These are phyloP conservation scores for Polysphondylium violaceum DNA, from an alignment of 78 protist genomes.

Conservation along the genomic window DNA sequence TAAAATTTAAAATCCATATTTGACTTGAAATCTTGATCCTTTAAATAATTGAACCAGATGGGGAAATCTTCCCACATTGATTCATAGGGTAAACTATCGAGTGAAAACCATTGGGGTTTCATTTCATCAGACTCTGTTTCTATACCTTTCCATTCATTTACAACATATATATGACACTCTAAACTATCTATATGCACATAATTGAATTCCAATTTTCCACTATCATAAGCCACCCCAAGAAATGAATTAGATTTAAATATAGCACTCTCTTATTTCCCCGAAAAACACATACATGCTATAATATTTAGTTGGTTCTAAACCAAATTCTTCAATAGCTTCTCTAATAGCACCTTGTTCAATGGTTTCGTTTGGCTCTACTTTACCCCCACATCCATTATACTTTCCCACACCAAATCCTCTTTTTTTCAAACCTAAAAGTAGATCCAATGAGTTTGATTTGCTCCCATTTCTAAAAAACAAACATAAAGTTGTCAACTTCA, in stretches of 20 bases:
- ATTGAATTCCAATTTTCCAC: not conserved
- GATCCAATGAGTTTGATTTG: not conserved
- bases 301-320: conserved; percentile 29
- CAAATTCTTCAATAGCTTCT: conserved; percentile 78
- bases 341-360: conserved; percentile 69
- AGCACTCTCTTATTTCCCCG: too few relatives aligned
- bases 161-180: conserved; percentile 21
- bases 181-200: not conserved
- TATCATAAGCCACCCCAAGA: not conserved
- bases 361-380: conserved; percentile 77
- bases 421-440: conserved; percentile 83
- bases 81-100: conserved; percentile 30
- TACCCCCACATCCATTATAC: conserved; percentile 88
- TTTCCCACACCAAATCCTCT: conserved; percentile 83
- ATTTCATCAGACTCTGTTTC: conserved; percentile 74
- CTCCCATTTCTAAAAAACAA: not conserved
- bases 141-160: conserved; percentile 21
- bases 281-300: not conserved
- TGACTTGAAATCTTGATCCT: not conserved
- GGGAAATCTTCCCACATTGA: conserved; percentile 77
- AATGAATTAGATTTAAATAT: not conserved
- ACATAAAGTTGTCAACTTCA: not conserved
- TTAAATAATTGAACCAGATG: conserved; percentile 23
- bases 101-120: conserved; percentile 67
- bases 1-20: not conserved